phyloP scores from a whole-genome alignment of 2,329 filamentous ascomycete species.

The Eutypella sp. region DNA sequence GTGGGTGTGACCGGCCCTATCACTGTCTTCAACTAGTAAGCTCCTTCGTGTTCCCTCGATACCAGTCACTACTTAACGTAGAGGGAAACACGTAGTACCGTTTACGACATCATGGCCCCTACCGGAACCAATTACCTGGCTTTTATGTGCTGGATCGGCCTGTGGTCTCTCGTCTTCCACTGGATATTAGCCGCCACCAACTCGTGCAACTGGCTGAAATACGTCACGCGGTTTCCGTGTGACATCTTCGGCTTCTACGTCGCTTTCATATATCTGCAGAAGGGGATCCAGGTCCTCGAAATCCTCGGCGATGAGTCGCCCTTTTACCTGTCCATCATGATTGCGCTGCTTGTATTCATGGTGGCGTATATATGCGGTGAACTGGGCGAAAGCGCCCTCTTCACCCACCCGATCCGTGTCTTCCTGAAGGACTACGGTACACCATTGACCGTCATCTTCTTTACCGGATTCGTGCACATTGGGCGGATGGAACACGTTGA shows the following conservation, averaged over 20 bases:
- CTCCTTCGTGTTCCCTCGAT: constrained; percentile 3
- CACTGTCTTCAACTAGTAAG: constrained; percentile 83
- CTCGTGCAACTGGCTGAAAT: constrained; percentile 81
- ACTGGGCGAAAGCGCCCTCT: constrained; percentile 65
- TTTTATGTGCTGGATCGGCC: constrained; percentile 89
- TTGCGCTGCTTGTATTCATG: constrained; percentile 72
- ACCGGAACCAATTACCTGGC: constrained; percentile 76
- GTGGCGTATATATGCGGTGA: constrained; percentile 70
- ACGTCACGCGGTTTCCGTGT: constrained; percentile 86
- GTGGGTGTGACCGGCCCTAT: constrained; percentile 89
- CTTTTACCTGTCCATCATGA: constrained; percentile 74
- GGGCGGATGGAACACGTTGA: constrained; percentile 71
- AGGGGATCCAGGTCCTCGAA: constrained; percentile 80
- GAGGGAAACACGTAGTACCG: constrained; percentile 52
- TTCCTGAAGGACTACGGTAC: constrained; percentile 90
- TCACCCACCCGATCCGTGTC: constrained; percentile 69
- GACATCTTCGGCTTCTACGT: constrained; percentile 95
- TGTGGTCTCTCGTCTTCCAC: constrained; percentile 84
- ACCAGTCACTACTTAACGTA: constrained; percentile 1
- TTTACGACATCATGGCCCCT: constrained; percentile 80
- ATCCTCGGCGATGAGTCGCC: constrained; percentile 63
- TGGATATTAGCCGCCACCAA: constrained; percentile 81
- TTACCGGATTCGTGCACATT: constrained; percentile 83
- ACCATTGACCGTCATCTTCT: constrained; percentile 77
- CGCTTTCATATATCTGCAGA: constrained; percentile 86